A percentile compares a stretch with the other conserved stretches of the same genome.
Evolutionary conservation across 805 yeast genomes (phyloP).

Genomic region (Myxozyma vanderwaltii): DNA sequence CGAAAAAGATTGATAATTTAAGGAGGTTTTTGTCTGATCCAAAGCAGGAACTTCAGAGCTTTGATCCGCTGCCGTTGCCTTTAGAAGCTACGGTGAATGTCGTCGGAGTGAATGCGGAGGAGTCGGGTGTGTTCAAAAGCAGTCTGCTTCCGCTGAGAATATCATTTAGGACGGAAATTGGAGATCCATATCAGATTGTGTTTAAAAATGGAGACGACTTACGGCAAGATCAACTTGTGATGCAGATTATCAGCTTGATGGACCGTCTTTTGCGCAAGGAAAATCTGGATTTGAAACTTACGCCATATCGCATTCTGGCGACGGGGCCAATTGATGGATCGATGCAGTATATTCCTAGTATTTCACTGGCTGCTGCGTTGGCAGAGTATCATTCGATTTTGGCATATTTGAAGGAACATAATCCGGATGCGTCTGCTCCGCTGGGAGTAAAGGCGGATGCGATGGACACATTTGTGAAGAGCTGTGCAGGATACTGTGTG

Average conservation of each 20-base stretch:
- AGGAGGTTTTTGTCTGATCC: slow-evolving; percentile 58
- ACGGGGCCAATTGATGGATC: slow-evolving; percentile 91
- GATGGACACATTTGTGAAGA: slow-evolving; percentile 91
- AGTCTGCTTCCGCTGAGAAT: slow-evolving; percentile 87
- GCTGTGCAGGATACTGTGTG: slow-evolving; percentile 95
- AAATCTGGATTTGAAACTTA: slow-evolving; percentile 81
- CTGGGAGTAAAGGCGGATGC: slow-evolving; percentile 57
- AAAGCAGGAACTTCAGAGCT: slow-evolving; percentile 44
- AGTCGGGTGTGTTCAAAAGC: slow-evolving; percentile 85
- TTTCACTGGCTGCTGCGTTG: slow-evolving; percentile 78
- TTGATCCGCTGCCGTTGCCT: slow-evolving; percentile 70
- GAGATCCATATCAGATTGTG: slow-evolving; percentile 71
- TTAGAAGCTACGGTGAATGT: slow-evolving; percentile 77
- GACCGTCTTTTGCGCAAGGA: slow-evolving; percentile 85
- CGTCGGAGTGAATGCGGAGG: slow-evolving; percentile 75
- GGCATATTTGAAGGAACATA: slow-evolving; percentile 66
- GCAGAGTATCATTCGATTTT: slow-evolving; percentile 75
- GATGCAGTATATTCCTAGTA: slow-evolving; percentile 91
- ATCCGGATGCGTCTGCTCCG: slow-evolving; percentile 51
- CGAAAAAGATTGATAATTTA: slow-evolving; percentile 70
- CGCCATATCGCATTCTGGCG: slow-evolving; percentile 88
- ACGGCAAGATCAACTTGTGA: slow-evolving; percentile 95
- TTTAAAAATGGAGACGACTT: slow-evolving; percentile 95
- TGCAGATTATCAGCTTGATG: slow-evolving; percentile 89
- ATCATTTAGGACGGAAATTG: slow-evolving; percentile 62